phyloP scores from a whole-genome alignment of 306 rosid genomes.

The Bauhinia variegata region DNA sequence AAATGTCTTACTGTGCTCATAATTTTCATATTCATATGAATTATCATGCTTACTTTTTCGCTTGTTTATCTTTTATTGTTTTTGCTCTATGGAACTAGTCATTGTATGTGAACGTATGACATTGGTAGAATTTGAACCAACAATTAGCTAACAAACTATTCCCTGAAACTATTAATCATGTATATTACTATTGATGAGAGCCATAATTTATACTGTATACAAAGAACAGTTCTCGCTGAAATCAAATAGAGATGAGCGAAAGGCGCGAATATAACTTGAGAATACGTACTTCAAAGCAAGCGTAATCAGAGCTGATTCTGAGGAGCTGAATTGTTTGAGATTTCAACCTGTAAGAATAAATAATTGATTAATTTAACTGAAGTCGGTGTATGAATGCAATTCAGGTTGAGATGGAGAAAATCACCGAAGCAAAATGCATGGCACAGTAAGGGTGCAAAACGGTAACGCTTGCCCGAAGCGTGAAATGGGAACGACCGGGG shows the following conservation, averaged over 20 bases:
- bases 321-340: slow-evolving; percentile 26
- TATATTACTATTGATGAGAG: too few species aligned
- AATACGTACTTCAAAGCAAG: slow-evolving; percentile 60
- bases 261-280: background rate
- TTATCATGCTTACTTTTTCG: too few species aligned
- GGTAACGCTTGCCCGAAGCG: background rate
- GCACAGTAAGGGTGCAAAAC: background rate
- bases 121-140: too few species aligned
- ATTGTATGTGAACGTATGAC: too few species aligned
- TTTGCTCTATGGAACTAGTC: too few species aligned
- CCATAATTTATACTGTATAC: background rate
- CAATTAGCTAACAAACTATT: too few species aligned
- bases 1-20: too few species aligned
- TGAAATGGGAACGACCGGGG: background rate
- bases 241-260: background rate
- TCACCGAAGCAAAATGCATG: background rate
- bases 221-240: too few species aligned
- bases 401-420: background rate
- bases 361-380: background rate
- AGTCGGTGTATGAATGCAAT: background rate
- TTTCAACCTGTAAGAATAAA: background rate
- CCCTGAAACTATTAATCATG: too few species aligned
- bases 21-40: too few species aligned
- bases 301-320: slow-evolving; percentile 42
- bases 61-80: too few species aligned